Evolutionary conservation across 2,329 filamentous ascomycete species (phyloP), one percentile per base, ranked within the genome.

Genomic region (Penicillium sclerotigenum): DNA sequence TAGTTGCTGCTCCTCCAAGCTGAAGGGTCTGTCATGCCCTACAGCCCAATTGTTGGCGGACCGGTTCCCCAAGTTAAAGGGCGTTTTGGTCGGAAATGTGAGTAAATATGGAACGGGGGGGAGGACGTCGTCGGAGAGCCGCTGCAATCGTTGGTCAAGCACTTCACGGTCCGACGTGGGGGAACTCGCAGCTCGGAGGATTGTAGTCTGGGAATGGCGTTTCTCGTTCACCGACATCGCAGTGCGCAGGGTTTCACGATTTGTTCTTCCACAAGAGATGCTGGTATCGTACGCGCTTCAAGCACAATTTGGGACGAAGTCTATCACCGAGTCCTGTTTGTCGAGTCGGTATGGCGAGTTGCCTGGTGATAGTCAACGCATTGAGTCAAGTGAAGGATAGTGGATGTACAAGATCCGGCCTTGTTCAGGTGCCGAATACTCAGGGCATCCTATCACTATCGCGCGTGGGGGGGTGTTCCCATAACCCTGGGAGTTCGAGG

Each of bases 1-100:
- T 50, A 84, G 74, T 63, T 80, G 75, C 64, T 84, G 79, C 69
- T 87, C 84, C 59, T 80, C 74, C 18, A 70, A 71, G 48, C 73
- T 71, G 69, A 86, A 87, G 4, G 83, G 79, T 2, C 79, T 80
- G 54, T 80, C 75, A 67, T 73, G 67, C 53, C 75, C 73, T 60
- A 78, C 73, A 58, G 75, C 74, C 78, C 78, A 80, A 63, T 77
- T 75, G 63, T 73, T 77, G 57, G 74, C 68, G 59, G 74, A 72
- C 38, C 73, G 74, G 51, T 68, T 69, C 40, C 73, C 74, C 40
- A 77, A 71, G 49, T 71, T 74, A 63, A 76, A 79, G 38, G 77
- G 77, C 49, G 73, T 71, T 68, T 78, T 75, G 33, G 76, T 76
- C 33, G 77, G 77, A 53, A 79, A 69, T 34, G 75, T 78, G 58